Conservation (phyloP, 2,329 filamentous ascomycete genomes). For the Pseudogymnoascus sp. region DNA sequence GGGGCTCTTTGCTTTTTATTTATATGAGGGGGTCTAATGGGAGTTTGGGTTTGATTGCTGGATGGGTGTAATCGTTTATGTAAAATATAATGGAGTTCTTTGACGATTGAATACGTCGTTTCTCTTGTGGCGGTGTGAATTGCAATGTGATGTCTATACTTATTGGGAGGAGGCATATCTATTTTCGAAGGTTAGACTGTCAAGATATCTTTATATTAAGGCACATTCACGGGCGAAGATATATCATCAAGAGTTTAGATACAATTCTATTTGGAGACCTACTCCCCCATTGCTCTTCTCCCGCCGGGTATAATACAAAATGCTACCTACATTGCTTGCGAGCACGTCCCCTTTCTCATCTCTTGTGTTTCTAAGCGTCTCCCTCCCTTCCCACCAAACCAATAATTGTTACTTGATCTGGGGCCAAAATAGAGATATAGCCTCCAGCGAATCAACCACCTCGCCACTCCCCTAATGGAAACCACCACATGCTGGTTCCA, state of each 20-base stretch:
- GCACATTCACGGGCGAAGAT: not conserved
- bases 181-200: not conserved
- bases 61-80: conserved; percentile 8
- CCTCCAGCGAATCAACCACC: not conserved
- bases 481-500: not conserved
- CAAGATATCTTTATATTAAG: not conserved
- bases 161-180: not conserved
- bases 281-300: not conserved
- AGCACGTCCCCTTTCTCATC: not conserved
- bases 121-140: not conserved
- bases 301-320: conserved; percentile 8
- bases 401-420: not conserved
- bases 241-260: not conserved
- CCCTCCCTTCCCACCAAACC: not conserved
- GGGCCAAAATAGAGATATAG: not conserved
- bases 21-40: conserved; percentile 1
- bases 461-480: not conserved
- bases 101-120: conserved; percentile 1
- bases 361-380: not conserved
- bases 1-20: not conserved
- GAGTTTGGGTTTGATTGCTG: conserved; percentile 6
- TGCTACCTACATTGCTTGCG: conserved; percentile 7
- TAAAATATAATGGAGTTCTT: conserved; percentile 9
- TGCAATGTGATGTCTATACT: not conserved
- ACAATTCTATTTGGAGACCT: conserved; percentile 5